These are phyloP conservation scores for Colletotrichum siamense DNA, from an alignment of 2,329 filamentous ascomycete species.

Conservation along the genomic window DNA sequence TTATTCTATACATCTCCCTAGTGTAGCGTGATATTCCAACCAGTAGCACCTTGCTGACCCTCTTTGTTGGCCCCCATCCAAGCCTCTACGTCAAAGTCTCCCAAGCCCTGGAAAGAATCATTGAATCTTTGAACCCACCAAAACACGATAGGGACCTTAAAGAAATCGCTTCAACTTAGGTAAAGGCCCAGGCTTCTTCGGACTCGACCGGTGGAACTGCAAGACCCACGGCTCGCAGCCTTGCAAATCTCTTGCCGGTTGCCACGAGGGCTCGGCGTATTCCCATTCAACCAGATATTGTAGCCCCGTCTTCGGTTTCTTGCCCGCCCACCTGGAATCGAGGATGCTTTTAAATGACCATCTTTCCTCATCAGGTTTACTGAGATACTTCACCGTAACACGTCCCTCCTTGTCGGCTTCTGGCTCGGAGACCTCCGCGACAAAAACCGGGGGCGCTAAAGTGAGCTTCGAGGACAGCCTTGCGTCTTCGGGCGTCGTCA, in stretches of 20 bases:
- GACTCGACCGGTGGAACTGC: background rate
- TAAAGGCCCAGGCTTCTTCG: background rate
- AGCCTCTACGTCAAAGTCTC: background rate
- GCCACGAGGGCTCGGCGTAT: constrained; percentile 15
- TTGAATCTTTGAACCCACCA: background rate
- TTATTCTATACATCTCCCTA: background rate
- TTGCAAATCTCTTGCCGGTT: constrained; percentile 9
- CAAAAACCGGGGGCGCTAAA: background rate
- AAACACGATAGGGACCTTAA: background rate
- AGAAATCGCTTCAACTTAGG: background rate
- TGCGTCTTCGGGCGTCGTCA: background rate
- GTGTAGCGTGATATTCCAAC: background rate
- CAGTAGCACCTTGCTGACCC: background rate
- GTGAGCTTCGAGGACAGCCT: background rate
- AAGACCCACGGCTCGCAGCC: constrained; percentile 15
- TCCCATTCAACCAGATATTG: constrained; percentile 14
- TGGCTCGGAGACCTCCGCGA: constrained; percentile 1
- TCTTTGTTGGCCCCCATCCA: background rate
- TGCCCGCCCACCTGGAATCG: constrained; percentile 7
- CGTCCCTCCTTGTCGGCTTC: constrained; percentile 9
- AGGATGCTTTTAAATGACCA: constrained; percentile 11
- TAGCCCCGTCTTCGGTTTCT: background rate
- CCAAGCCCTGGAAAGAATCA: background rate
- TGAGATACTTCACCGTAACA: background rate
- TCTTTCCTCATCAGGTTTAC: constrained; percentile 10